These are phyloP conservation scores for Sideroxylon spinosum DNA, from an alignment of 179 eudicot species.

Conservation along the genomic window DNA sequence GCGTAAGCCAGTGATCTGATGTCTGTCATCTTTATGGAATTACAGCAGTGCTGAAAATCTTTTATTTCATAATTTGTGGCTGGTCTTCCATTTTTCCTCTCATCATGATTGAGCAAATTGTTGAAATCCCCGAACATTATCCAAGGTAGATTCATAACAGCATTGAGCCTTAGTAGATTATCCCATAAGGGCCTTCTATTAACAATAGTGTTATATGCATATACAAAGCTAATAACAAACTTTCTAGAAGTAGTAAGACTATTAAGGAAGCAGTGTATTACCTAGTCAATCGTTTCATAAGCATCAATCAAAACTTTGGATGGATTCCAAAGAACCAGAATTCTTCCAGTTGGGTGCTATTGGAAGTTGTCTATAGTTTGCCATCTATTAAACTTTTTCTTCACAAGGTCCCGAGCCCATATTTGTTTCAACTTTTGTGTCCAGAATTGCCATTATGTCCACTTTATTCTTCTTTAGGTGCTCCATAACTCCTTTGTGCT, in stretches of 20 bases:
- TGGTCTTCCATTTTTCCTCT: not conserved
- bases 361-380: not conserved
- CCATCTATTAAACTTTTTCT: too few species aligned
- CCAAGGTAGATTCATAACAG: not conserved
- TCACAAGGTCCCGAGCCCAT: too few species aligned
- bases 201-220: not conserved
- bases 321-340: not conserved
- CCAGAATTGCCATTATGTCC: too few species aligned
- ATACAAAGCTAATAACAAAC: not conserved
- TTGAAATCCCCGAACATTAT: not conserved
- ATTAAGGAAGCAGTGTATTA: too few species aligned
- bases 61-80: not conserved
- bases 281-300: not conserved
- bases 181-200: not conserved
- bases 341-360: not conserved
- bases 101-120: not conserved
- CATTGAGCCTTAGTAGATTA: too few species aligned
- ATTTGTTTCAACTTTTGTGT: too few species aligned
- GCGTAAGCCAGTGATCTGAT: not conserved
- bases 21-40: not conserved
- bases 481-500: too few species aligned
- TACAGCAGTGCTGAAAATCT: not conserved
- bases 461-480: too few species aligned
- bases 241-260: not conserved
- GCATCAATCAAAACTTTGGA: not conserved